Evolutionary conservation across 441 rosid species (phyloP), one percentile per base, ranked within the genome.

Genomic region (Erodium trifolium): DNA sequence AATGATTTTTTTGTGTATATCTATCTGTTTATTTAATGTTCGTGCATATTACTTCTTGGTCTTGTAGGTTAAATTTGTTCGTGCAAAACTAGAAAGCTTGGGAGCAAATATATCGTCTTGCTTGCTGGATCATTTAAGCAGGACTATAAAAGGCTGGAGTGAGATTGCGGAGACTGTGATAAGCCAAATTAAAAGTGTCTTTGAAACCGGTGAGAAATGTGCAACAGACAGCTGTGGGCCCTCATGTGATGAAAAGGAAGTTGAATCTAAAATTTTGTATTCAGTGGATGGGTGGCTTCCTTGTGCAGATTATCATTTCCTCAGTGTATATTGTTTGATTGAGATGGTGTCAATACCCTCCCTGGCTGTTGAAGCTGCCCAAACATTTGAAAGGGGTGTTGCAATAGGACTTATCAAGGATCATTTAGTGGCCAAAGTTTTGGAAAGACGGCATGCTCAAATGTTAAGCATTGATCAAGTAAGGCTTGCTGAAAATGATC

Each of bases 11-110:
- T 5, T 27, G 27, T 23, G 6, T 63, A 29, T 9, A 31, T 8
- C 29, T 59, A 59, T 19, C 17, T 13, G 41, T n/a, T 63, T 63
- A 27, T 63, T 3, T 63, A 63, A 27, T 29, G 37, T 11, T 63
- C 31, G 37, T 29, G 12, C 35, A 23, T 18, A 63, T 31, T 23
- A 63, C 63, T 19, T 29, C 17, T 63, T 29, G 41, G 14, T 41
- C 66, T 63, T 31, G 41, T 63, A 63, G 66, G 66, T 63, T 31
- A 63, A 18, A 63, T 27, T 63, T 63, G 66, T 63, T 63, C 43
- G 41, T 63, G 35, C 66, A 63, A 63, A 34, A n/a, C 66, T 63
- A 63, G 41, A 63, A 63, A 63, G 9, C 17, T 63, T 63, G 37
- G 41, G 66, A 2, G 66, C 17, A 31, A 27, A 63, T 27, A 14